Evolutionary conservation across 352 stramenopile genomes (phyloP).

Genomic region (Globisporangium paroecandrum): DNA sequence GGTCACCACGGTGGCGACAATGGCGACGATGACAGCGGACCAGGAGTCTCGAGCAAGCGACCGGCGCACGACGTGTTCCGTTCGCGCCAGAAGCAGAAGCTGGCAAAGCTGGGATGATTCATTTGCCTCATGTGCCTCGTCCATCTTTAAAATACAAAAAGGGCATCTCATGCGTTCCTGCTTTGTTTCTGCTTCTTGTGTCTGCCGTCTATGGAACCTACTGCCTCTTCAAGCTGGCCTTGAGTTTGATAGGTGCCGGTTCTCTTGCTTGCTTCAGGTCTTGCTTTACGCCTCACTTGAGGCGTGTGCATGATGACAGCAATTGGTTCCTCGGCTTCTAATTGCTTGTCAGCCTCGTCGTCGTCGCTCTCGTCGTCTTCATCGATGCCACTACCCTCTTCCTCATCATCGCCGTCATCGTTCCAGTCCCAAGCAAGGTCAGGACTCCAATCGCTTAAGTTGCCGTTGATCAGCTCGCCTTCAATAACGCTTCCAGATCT

Average conservation of each 20-base stretch:
- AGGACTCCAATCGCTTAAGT: constrained; percentile 10
- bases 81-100: constrained; percentile 80
- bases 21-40: constrained; percentile 30
- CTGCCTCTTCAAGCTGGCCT: neutral
- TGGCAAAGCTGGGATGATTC: constrained; percentile 70
- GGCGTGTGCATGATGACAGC: constrained; percentile 12
- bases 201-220: constrained; percentile 14
- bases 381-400: neutral
- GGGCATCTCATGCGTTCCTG: constrained; percentile 15
- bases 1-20: constrained; percentile 39
- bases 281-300: constrained; percentile 13
- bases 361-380: constrained; percentile 43
- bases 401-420: constrained; percentile 12
- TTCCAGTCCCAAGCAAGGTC: constrained; percentile 10
- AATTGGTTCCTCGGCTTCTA: neutral
- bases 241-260: neutral
- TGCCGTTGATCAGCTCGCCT: constrained; percentile 15
- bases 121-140: neutral
- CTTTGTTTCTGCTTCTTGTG: constrained; percentile 43
- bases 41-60: constrained; percentile 73
- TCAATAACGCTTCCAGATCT: constrained; percentile 13
- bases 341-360: constrained; percentile 29
- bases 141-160: constrained; percentile 18
- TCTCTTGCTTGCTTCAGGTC: neutral
- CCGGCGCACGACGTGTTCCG: constrained; percentile 85